phyloP scores from a whole-genome alignment of 257 asterid genomes.

The Ajuga chamaepitys region DNA sequence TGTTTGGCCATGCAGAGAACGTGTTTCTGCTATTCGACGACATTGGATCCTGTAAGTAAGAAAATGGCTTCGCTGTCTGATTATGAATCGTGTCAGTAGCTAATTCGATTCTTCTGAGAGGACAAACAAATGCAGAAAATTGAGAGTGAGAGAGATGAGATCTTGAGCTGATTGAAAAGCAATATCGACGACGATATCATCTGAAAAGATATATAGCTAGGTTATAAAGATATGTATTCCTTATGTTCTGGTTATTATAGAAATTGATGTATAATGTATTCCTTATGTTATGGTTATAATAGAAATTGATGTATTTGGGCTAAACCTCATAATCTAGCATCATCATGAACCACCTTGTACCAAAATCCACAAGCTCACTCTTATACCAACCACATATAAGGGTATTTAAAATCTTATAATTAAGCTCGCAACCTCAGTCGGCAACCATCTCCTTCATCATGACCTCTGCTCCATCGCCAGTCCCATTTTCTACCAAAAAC shows the following conservation, averaged over 20 bases:
- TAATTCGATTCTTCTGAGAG: too few relatives aligned
- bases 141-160: constrained; percentile 9
- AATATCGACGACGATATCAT: constrained; percentile 44
- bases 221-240: too few relatives aligned
- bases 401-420: constrained; percentile 54
- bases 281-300: too few relatives aligned
- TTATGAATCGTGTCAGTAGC: not conserved
- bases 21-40: constrained; percentile 83
- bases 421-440: constrained; percentile 44
- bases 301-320: too few relatives aligned
- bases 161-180: constrained; percentile 89
- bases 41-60: constrained; percentile 89
- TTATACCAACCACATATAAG: constrained; percentile 64
- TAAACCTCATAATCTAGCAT: constrained; percentile 58
- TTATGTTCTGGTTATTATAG: too few relatives aligned
- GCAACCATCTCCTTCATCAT: constrained; percentile 52
- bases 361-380: constrained; percentile 53
- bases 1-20: constrained; percentile 72
- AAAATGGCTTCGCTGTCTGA: constrained; percentile 83
- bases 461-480: constrained; percentile 59
- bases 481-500: constrained; percentile 65
- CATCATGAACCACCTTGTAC: constrained; percentile 60
- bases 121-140: too few relatives aligned
- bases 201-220: too few relatives aligned
- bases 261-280: too few relatives aligned